Conservation (phyloP, 352 stramenopile species). For the Phytophthora tubulina region DNA sequence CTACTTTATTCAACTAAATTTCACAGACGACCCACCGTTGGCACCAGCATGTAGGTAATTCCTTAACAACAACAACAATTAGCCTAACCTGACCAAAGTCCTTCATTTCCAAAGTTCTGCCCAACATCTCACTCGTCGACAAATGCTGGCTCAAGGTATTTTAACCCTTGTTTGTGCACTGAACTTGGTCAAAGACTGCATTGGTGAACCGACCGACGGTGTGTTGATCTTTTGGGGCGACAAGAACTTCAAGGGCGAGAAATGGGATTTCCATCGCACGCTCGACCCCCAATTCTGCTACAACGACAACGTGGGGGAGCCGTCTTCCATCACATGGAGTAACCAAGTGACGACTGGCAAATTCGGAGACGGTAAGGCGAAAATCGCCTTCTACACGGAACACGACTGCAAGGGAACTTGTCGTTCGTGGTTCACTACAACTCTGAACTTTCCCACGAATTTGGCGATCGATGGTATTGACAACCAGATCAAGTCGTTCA, state of each 20-base stretch:
- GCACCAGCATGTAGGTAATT: slow-evolving; percentile 1
- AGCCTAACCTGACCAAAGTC: too few species aligned
- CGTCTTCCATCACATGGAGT: slow-evolving; percentile 36
- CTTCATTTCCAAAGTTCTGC: slow-evolving; percentile 19
- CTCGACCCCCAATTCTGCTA: slow-evolving; percentile 36
- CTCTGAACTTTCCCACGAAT: slow-evolving; percentile 28
- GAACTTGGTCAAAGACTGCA: neutral
- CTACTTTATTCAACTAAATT: neutral
- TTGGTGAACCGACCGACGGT: slow-evolving; percentile 3
- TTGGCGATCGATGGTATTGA: slow-evolving; percentile 30
- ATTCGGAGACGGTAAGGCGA: slow-evolving; percentile 17
- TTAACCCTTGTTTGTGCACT: too few species aligned
- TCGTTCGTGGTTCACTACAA: slow-evolving; percentile 19
- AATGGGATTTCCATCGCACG: slow-evolving; percentile 18
- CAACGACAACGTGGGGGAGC: slow-evolving; percentile 38
- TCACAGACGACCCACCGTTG: neutral
- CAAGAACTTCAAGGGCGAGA: slow-evolving; percentile 31
- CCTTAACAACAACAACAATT: too few species aligned
- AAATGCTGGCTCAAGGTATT: too few species aligned
- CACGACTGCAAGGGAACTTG: slow-evolving; percentile 28
- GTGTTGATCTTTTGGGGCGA: slow-evolving; percentile 27
- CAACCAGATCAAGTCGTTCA: slow-evolving; percentile 40
- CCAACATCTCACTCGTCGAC: too few species aligned
- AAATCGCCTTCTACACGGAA: slow-evolving; percentile 42
- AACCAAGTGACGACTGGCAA: slow-evolving; percentile 15